Evolutionary conservation across 768 basidiomycete genomes (phyloP).

Genomic region (Lyophyllum shimeji): DNA sequence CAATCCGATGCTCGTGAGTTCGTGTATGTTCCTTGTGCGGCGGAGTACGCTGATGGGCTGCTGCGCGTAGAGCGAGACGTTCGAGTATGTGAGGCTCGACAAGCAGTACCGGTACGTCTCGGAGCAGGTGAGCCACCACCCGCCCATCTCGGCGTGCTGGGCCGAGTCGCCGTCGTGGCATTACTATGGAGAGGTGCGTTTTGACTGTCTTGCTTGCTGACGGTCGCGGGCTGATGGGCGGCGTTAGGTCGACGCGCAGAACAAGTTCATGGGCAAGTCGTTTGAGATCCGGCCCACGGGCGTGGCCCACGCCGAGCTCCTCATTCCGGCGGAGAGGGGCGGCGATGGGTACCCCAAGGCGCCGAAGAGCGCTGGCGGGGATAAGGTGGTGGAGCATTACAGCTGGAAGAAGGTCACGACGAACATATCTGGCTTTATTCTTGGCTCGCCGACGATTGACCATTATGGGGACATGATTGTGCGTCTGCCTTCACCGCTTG

Average conservation of each 20-base stretch:
- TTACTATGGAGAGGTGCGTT: slow-evolving; percentile 80
- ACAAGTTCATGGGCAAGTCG: slow-evolving; percentile 94
- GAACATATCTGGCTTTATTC: slow-evolving; percentile 88
- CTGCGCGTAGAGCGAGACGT: slow-evolving; percentile 74
- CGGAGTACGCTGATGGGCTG: not conserved
- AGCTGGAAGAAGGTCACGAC: slow-evolving; percentile 96
- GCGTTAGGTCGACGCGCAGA: slow-evolving; percentile 87
- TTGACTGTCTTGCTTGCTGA: not conserved
- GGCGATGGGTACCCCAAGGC: slow-evolving; percentile 63
- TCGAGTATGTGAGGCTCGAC: slow-evolving; percentile 88
- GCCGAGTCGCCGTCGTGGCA: slow-evolving; percentile 87
- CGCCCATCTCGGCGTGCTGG: slow-evolving; percentile 95
- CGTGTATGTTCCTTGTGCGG: not conserved
- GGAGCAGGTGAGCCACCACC: slow-evolving; percentile 97
- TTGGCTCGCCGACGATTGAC: slow-evolving; percentile 85
- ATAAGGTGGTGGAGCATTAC: slow-evolving; percentile 84
- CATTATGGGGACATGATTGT: slow-evolving; percentile 96
- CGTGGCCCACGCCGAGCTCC: slow-evolving; percentile 84
- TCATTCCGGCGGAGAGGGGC: slow-evolving; percentile 62
- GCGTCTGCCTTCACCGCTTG: slow-evolving; percentile 29
- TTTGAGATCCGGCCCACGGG: slow-evolving; percentile 97
- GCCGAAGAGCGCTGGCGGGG: slow-evolving; percentile 35
- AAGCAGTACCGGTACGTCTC: slow-evolving; percentile 91
- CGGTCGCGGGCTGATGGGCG: not conserved
- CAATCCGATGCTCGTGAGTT: slow-evolving; percentile 87